Base-by-base conservation (phyloP, 768 basidiomycete genomes). In the Lentinula sp. region DNA sequence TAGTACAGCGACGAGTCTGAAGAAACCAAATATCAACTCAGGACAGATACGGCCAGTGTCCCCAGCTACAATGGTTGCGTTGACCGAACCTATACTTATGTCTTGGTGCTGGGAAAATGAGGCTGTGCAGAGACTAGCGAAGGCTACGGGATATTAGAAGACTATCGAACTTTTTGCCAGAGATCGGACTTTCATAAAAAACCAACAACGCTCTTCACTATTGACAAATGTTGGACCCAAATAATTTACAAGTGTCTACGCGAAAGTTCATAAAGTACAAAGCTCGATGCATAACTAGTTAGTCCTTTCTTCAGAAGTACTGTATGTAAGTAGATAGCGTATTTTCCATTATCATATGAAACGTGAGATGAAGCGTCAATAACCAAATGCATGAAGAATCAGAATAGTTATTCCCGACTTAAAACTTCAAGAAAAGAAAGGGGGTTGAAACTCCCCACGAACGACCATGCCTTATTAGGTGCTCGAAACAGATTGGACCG, bases 401-500 rank as follows among this genome's bases (percentile, higher is more conserved):
- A 46, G 45, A 9, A 20, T 23, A 16, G 43, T 16, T 23, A 23
- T 23, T 23, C 23, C 23, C 23, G 28, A 28, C 28, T 28, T 28
- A 23, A 18, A 48, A 9, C 46, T 6, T 18, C 8, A 43, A 43
- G 6, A 15, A 43, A n/a, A 43, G 42, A 37, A 37, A 37, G 16
- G 16, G 42, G 16, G 42, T 6, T 6, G 15, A 43, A n/a, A 43
- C 16, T n/a, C 16, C 15, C 48, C 7, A 13, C 10, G 48, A 49
- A 32, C 23, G 28, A 23, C 10, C 16, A 23, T 10, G 15, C 2
- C 48, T 10, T 9, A n/a, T 66, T 61, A 68, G 59, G 76, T 67
- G 7, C 71, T 58, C 5, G 63, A 77, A 54, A 79, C 76, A 59
- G 67, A 63, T 59, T 81, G 77, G 32, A 67, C 45, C 7, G 74